A percentile compares a stretch with the other conserved stretches of the same genome.
phyloP scores from a whole-genome alignment of 805 yeast genomes.

The Brettanomyces bruxellensis region DNA sequence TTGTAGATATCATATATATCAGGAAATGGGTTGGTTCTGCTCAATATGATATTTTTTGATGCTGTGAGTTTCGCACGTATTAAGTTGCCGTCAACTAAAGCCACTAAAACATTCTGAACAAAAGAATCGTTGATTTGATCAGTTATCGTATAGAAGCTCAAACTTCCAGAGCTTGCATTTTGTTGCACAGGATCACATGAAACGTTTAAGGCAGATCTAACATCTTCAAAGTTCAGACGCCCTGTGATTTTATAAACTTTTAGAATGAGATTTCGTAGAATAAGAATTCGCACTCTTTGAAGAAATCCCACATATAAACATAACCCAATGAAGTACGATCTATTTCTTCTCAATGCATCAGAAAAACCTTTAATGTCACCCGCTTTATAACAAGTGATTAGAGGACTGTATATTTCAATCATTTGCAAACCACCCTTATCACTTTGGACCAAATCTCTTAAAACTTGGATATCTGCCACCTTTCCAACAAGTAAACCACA shows the following conservation, averaged over 20 bases:
- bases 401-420: conserved; percentile 27
- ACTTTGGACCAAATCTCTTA: conserved; percentile 11
- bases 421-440: conserved; percentile 9
- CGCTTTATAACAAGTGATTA: conserved; percentile 25
- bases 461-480: conserved; percentile 28
- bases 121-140: conserved; percentile 28
- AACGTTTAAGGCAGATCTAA: conserved; percentile 19
- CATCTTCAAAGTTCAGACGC: conserved; percentile 10
- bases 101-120: conserved; percentile 40
- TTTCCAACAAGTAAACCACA: conserved; percentile 44
- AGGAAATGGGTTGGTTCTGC: conserved; percentile 24
- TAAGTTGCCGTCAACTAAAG: conserved; percentile 45
- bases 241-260: conserved; percentile 13
- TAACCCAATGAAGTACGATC: conserved; percentile 28
- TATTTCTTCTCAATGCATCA: conserved; percentile 23
- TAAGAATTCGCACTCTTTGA: conserved; percentile 35
- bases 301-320: conserved; percentile 34
- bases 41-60: conserved; percentile 16
- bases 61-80: conserved; percentile 41
- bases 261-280: conserved; percentile 34
- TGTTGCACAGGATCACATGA: conserved; percentile 7
- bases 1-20: conserved; percentile 12
- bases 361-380: conserved; percentile 37
- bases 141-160: conserved; percentile 12
- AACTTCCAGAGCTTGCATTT: conserved; percentile 4